Evolutionary conservation across 1,139 yeast species (phyloP).

Genomic region (Zhuliangozyma blackwelliae): DNA sequence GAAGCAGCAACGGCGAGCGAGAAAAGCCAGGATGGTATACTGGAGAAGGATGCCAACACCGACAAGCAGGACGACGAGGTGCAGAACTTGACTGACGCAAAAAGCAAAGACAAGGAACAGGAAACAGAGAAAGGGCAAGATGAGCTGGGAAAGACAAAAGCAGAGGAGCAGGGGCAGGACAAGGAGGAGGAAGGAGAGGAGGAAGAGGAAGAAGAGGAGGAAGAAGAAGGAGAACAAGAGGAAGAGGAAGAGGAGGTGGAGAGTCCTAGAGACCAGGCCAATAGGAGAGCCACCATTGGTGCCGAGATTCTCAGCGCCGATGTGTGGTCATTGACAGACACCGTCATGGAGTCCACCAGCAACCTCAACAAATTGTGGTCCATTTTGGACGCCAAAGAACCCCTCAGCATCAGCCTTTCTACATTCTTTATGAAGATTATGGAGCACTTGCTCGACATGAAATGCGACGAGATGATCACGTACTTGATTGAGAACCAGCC

Average conservation of each 20-base stretch:
- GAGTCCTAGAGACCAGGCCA: slow-evolving; percentile 49
- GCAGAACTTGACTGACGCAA: not conserved
- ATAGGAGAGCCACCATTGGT: slow-evolving; percentile 78
- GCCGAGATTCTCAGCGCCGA: slow-evolving; percentile 90
- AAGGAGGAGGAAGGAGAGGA: slow-evolving; percentile 13
- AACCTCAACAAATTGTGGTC: slow-evolving; percentile 75
- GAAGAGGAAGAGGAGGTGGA: slow-evolving; percentile 28
- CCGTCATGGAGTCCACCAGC: slow-evolving; percentile 72
- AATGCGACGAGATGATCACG: slow-evolving; percentile 75
- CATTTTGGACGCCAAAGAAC: slow-evolving; percentile 52
- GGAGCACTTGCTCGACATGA: slow-evolving; percentile 89
- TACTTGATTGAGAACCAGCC: slow-evolving; percentile 63
- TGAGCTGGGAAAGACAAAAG: slow-evolving; percentile 16
- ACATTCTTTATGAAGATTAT: slow-evolving; percentile 91
- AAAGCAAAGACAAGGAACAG: slow-evolving; percentile 1
- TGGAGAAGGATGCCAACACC: not conserved
- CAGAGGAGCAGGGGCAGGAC: slow-evolving; percentile 20
- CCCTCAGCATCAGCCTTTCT: slow-evolving; percentile 72
- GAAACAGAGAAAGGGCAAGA: slow-evolving; percentile 5
- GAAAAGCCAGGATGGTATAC: not conserved
- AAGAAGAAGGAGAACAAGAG: slow-evolving; percentile 16
- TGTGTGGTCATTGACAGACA: slow-evolving; percentile 91
- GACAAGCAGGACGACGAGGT: not conserved
- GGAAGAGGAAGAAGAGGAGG: slow-evolving; percentile 11
- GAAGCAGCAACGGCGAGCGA: slow-evolving; percentile 7